Conservation (phyloP, 352 stramenopile species). For the Phytopythium kandeliae region DNA sequence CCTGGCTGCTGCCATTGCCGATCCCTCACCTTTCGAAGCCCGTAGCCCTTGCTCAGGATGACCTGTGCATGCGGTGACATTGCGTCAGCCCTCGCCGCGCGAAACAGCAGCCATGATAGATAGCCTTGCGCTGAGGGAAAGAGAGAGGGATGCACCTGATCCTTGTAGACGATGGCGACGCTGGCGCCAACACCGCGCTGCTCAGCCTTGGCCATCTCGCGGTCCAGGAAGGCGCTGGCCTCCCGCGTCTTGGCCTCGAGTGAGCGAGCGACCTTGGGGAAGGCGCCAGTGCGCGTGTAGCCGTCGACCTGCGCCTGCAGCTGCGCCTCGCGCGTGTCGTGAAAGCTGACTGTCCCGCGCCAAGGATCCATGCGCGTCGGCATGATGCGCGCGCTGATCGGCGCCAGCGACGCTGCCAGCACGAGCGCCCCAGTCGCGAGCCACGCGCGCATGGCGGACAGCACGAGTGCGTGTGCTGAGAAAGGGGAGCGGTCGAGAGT, state of each 20-base stretch:
- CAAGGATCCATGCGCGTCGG: slow-evolving; percentile 19
- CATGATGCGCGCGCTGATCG: slow-evolving; percentile 7
- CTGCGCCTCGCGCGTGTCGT: slow-evolving; percentile 9
- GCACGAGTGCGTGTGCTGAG: neutral
- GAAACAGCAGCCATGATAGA: no score
- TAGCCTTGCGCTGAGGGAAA: no score
- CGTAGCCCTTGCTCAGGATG: slow-evolving; percentile 34
- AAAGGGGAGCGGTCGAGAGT: neutral
- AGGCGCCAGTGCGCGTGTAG: slow-evolving; percentile 24
- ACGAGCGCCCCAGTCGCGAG: neutral
- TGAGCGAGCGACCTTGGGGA: slow-evolving; percentile 27
- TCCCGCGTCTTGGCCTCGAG: slow-evolving; percentile 41
- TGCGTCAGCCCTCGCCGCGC: neutral
- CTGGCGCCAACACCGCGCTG: slow-evolving; percentile 37
- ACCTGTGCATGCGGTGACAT: slow-evolving; percentile 4
- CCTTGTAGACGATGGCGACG: slow-evolving; percentile 43
- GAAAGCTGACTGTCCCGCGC: slow-evolving; percentile 10
- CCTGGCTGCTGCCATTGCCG: neutral
- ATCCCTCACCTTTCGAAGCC: slow-evolving; percentile 18
- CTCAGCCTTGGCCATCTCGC: slow-evolving; percentile 23
- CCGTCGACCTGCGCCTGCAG: slow-evolving; percentile 25
- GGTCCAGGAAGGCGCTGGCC: slow-evolving; percentile 32
- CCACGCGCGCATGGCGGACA: slow-evolving; percentile 1
- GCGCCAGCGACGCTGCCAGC: neutral
- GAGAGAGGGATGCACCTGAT: slow-evolving; percentile 18